Percentiles rank a stretch among this genome's conserved stretches.
Evolutionary conservation across 441 rosid species (phyloP).

Genomic region (Gossypium aridum): DNA sequence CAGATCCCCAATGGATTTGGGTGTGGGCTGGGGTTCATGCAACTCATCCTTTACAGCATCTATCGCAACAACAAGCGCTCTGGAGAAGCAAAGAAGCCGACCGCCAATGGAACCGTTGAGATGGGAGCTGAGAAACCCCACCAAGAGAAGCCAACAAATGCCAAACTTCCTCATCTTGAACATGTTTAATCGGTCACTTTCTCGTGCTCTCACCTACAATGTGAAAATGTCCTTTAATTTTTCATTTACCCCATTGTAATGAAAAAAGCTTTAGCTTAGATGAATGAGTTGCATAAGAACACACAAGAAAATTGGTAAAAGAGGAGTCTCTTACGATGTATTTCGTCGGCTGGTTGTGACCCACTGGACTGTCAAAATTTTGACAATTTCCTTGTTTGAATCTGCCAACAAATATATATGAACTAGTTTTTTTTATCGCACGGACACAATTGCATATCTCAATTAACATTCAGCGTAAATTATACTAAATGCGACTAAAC

Average conservation of each 20-base stretch:
- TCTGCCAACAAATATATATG: background rate
- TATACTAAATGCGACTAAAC: too few relatives aligned
- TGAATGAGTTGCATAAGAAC: background rate
- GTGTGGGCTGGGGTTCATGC: constrained; percentile 56
- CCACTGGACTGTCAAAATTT: background rate
- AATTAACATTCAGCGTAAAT: too few relatives aligned
- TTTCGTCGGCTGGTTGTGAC: background rate
- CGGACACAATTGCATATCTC: too few relatives aligned
- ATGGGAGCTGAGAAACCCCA: constrained; percentile 28
- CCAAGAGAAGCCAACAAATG: constrained; percentile 1
- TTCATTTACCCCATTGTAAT: background rate
- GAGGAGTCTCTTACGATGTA: background rate
- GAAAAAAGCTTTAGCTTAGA: background rate
- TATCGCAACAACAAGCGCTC: constrained; percentile 48
- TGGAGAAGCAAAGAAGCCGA: constrained; percentile 16
- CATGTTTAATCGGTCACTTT: constrained; percentile 17
- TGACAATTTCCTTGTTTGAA: background rate
- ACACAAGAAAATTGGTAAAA: background rate
- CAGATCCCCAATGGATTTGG: constrained; percentile 92
- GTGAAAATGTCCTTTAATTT: background rate
- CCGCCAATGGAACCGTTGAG: constrained; percentile 24
- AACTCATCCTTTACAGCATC: constrained; percentile 63
- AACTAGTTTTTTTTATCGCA: too few relatives aligned
- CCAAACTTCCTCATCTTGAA: constrained; percentile 13
- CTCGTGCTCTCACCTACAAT: background rate